Evolutionary conservation across 345 rosid species (phyloP), one percentile per base, ranked within the genome.

Genomic region (Raphanus raphanistrum): DNA sequence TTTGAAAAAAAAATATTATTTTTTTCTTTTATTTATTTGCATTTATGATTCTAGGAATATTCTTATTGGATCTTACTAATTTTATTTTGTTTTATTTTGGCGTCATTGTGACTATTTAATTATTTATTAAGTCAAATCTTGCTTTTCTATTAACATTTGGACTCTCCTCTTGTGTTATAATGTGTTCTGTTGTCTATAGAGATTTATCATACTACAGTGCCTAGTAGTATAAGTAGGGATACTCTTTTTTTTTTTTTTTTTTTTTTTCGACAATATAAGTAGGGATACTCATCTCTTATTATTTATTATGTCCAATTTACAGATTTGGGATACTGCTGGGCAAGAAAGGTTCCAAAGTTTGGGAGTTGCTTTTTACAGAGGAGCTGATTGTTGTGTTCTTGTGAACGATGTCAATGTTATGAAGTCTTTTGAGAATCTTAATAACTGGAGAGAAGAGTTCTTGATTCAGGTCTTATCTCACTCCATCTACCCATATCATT

Each of bases 241-340:
- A 16, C 5, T 15, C 3, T n/a, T n/a, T n/a, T n/a, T n/a, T n/a
- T n/a, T n/a, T n/a, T n/a, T n/a, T n/a, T n/a, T n/a, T n/a, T n/a
- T n/a, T n/a, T n/a, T n/a, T n/a, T n/a, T n/a, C n/a, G n/a, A n/a
- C n/a, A n/a, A n/a, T 28, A 4, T 25, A 52, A 15, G 7, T 16
- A 7, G 26, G 59, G 52, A 45, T 13, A 16, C 5, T 15, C 3
- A 26, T 59, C 33, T 27, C 2, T 58, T 21, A 25, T 6, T 9
- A 3, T 58, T 6, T 9, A 3, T 58, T 26, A 0, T 25, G 6
- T 28, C 7, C 41, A 32, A 32, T n/a, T 4, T 16, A 52, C 66
- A 76, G 97, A 88, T 92, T 76, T 92, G 97, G 97, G 97, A 92
- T 80, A 92, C 97, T 17, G 93, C 97, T 6, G 95, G 97, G 11